Evolutionary conservation across 2,329 filamentous ascomycete genomes (phyloP), one percentile per base, ranked within the genome.

Genomic region (Xylaria sp.): DNA sequence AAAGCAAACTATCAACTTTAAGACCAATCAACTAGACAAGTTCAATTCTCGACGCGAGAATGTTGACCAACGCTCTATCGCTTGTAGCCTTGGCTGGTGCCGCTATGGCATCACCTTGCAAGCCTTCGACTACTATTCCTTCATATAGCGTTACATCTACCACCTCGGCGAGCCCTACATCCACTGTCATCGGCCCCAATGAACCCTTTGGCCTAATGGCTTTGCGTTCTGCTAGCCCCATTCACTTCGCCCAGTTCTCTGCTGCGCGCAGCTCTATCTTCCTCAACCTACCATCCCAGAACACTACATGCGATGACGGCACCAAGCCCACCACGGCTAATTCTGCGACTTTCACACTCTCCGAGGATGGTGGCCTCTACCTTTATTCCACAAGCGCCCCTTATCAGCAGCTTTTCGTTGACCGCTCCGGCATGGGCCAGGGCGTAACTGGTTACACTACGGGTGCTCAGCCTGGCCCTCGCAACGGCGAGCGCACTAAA

Each of bases 341-440:
- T 16, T 62, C 25, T 13, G 87, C 86, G 59, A 86, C 83, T 48
- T 88, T 90, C 78, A 79, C 79, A 71, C 78, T 89, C 72, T 16
- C 54, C 2, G 79, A 85, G 54, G 79, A 85, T 54, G 80, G 79
- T 55, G 80, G 80, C 53, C 81, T 88, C 32, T 83, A 77, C 75
- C 82, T 90, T 37, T 88, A 84, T 78, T 82, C 81, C 40, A 71
- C 74, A 29, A 78, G 79, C 25, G 80, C 78, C 4, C 79, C 78
- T 53, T 78, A 79, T 2, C 88, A 90, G 80, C 78, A 84, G 73
- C 67, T 86, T 60, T 89, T 75, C 70, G 84, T 84, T 48, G 87
- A 90, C 77, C 84, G 84, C 53, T 87, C 85, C 54, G 87, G 86
- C 74, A 88, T 88, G 86, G 87, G 86, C 71, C 84, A 86, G 72